These are phyloP conservation scores for Pythium graminicola DNA, from an alignment of 352 stramenopile genomes.

Conservation along the genomic window DNA sequence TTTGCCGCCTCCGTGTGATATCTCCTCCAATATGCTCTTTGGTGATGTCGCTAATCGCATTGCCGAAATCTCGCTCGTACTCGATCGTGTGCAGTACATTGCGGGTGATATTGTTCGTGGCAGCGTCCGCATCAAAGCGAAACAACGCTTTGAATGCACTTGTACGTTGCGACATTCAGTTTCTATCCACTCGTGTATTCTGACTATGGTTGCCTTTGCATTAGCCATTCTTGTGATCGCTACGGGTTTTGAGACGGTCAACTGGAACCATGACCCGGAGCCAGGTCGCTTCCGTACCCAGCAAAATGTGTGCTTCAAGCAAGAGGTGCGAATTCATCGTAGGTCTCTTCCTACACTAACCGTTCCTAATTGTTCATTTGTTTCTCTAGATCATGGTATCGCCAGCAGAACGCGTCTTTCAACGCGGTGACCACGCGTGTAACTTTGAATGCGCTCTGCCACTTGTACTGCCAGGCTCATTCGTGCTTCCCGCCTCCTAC, in stretches of 20 bases:
- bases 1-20: no score
- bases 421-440: constrained; percentile 1
- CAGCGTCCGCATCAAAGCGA: constrained; percentile 3
- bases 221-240: constrained; percentile 11
- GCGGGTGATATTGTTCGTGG: constrained; percentile 4
- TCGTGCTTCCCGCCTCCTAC: neutral
- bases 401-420: constrained; percentile 6
- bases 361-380: no score
- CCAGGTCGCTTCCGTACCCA: neutral
- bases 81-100: constrained; percentile 3
- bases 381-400: constrained; percentile 17
- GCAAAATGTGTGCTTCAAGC: constrained; percentile 13
- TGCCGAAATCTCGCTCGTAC: constrained; percentile 2
- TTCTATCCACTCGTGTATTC: no score
- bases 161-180: no score
- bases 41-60: neutral
- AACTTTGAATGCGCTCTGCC: constrained; percentile 10
- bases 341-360: no score
- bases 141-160: constrained; percentile 10
- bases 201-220: no score
- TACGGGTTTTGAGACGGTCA: neutral
- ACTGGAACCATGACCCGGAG: constrained; percentile 6
- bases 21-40: neutral
- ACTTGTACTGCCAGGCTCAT: constrained; percentile 9
- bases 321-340: constrained; percentile 11